Conservation (phyloP, 2,329 filamentous ascomycete genomes). For the Stagonosporopsis rhizophila region DNA sequence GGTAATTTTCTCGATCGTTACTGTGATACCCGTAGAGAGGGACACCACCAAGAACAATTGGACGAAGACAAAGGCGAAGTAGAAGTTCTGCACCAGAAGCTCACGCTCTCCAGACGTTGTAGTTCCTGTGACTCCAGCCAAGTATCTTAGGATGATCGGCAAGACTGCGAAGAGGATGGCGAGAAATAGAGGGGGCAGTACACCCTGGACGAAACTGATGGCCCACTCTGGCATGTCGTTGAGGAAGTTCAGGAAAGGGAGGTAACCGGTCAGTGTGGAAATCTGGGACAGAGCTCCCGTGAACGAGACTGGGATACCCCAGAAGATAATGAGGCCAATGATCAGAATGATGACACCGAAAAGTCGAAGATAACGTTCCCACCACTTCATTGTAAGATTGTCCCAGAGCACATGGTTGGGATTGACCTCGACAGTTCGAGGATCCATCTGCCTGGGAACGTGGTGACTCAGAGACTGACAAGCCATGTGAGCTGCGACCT, state of each 20-base stretch:
- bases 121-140: slow-evolving; percentile 77
- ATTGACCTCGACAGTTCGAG: slow-evolving; percentile 89
- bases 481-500: slow-evolving; percentile 97
- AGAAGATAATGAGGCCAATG: slow-evolving; percentile 79
- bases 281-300: slow-evolving; percentile 84
- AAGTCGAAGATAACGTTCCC: slow-evolving; percentile 81
- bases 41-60: slow-evolving; percentile 95
- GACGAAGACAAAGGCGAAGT: slow-evolving; percentile 92
- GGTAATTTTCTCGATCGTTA: slow-evolving; percentile 69
- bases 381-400: slow-evolving; percentile 96
- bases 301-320: slow-evolving; percentile 89
- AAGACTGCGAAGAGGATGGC: slow-evolving; percentile 80
- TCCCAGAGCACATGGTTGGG: slow-evolving; percentile 95
- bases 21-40: slow-evolving; percentile 76
- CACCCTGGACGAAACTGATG: slow-evolving; percentile 78
- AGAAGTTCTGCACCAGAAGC: slow-evolving; percentile 88
- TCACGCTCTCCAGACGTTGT: slow-evolving; percentile 82
- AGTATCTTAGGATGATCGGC: slow-evolving; percentile 76
- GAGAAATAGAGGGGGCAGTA: slow-evolving; percentile 80
- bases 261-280: slow-evolving; percentile 68
- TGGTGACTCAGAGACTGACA: slow-evolving; percentile 93
- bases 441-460: slow-evolving; percentile 90
- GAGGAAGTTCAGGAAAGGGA: slow-evolving; percentile 76
- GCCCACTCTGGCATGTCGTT: slow-evolving; percentile 65
- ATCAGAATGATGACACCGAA: slow-evolving; percentile 71